Conservation (phyloP, 352 stramenopile species). For the Pythium plurisporium region DNA sequence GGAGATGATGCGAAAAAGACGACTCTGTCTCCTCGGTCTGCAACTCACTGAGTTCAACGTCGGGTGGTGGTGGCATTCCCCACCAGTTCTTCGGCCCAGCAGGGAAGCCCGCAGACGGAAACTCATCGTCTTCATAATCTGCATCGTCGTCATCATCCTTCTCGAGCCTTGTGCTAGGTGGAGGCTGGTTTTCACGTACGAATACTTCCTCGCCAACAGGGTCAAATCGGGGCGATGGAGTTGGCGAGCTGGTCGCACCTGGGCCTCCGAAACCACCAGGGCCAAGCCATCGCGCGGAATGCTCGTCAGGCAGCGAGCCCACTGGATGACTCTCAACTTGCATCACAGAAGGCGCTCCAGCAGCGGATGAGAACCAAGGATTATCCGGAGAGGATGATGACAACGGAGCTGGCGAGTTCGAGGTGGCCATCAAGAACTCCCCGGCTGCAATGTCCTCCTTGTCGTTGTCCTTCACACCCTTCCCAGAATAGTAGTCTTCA, state of each 20-base stretch:
- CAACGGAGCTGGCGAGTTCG: conserved; percentile 12
- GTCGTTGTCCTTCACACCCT: background rate
- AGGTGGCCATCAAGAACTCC: conserved; percentile 52
- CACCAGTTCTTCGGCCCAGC: conserved; percentile 74
- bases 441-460: conserved; percentile 23
- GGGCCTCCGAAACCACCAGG: conserved; percentile 9
- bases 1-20: conserved; percentile 55
- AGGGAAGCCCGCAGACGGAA: conserved; percentile 46
- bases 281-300: conserved; percentile 62
- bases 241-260: conserved; percentile 11
- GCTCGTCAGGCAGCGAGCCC: conserved; percentile 42
- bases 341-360: background rate
- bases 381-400: conserved; percentile 17
- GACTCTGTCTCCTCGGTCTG: conserved; percentile 74
- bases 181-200: background rate
- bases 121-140: conserved; percentile 36
- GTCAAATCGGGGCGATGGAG: conserved; percentile 33
- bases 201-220: conserved; percentile 44
- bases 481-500: conserved; percentile 76
- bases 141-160: conserved; percentile 28
- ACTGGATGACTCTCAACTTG: conserved; percentile 24
- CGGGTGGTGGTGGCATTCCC: conserved; percentile 43
- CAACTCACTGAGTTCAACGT: conserved; percentile 70
- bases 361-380: conserved; percentile 60
- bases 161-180: background rate